These are phyloP conservation scores for Symbiodinium natans DNA, from an alignment of 73 alveolate genomes.

Conservation along the genomic window DNA sequence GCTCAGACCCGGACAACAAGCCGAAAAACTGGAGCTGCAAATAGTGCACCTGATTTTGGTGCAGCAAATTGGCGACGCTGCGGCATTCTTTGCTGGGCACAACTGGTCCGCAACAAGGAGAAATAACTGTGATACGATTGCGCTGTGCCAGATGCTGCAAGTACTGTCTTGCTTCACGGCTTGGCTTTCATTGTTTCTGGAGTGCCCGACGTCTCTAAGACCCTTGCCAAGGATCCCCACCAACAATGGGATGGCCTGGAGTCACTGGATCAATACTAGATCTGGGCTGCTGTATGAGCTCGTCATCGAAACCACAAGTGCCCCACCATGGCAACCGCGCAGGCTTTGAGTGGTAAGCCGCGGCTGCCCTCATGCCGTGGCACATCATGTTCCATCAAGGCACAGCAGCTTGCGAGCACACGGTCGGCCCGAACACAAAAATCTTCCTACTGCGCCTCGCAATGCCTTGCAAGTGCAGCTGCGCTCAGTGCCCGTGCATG, in stretches of 20 bases:
- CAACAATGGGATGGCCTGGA: conserved; percentile 31
- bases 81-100: background rate
- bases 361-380: conserved; percentile 42
- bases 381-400: too few relatives aligned
- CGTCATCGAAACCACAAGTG: background rate
- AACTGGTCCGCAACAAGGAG: background rate
- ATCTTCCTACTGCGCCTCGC: too few relatives aligned
- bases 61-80: too few relatives aligned
- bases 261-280: background rate
- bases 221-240: conserved; percentile 33
- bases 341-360: conserved; percentile 40
- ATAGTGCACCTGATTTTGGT: conserved; percentile 13
- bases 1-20: background rate
- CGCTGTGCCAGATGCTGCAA: too few relatives aligned
- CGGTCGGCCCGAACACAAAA: background rate
- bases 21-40: conserved; percentile 45
- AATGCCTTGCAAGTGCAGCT: background rate
- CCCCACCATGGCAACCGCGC: conserved; percentile 54
- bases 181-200: too few relatives aligned
- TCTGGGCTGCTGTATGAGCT: background rate
- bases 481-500: too few relatives aligned
- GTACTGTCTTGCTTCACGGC: background rate
- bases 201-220: background rate
- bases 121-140: too few relatives aligned
- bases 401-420: background rate